Percentiles rank a stretch among this genome's conserved stretches.
Conservation (phyloP, 345 rosid genomes). For the Sisymbrium irio region DNA sequence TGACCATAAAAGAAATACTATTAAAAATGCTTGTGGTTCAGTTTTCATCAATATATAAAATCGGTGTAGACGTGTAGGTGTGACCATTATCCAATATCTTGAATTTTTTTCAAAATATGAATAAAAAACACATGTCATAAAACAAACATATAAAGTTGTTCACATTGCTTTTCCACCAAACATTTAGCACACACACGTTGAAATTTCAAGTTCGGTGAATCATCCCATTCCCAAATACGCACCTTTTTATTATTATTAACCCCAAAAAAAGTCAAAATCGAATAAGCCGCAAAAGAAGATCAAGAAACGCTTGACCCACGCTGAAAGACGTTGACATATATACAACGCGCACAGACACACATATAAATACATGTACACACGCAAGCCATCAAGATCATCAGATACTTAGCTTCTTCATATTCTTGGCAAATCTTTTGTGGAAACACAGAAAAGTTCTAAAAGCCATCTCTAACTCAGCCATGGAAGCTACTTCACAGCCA, state of each 20-base stretch:
- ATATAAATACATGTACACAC: constrained; percentile 4
- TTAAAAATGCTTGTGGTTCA: too few species aligned
- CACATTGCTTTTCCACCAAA: constrained; percentile 26
- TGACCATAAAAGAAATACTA: too few species aligned
- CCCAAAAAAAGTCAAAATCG: not conserved
- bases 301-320: constrained; percentile 25
- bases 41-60: too few species aligned
- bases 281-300: constrained; percentile 29
- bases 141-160: not conserved
- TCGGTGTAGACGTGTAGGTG: too few species aligned
- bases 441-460: not conserved
- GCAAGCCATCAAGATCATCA: not conserved
- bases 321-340: constrained; percentile 3
- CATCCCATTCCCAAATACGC: not conserved
- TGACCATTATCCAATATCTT: too few species aligned
- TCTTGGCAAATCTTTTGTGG: not conserved
- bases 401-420: constrained; percentile 4
- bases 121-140: not conserved
- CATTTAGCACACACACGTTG: constrained; percentile 27
- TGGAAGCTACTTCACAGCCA: constrained; percentile 37
- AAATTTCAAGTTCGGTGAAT: constrained; percentile 11
- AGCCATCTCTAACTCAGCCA: not conserved
- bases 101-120: too few species aligned
- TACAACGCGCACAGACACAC: not conserved
- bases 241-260: not conserved